Evolutionary conservation across 768 basidiomycete genomes (phyloP), one percentile per base, ranked within the genome.

Genomic region (Phlebiopsis gigantea): DNA sequence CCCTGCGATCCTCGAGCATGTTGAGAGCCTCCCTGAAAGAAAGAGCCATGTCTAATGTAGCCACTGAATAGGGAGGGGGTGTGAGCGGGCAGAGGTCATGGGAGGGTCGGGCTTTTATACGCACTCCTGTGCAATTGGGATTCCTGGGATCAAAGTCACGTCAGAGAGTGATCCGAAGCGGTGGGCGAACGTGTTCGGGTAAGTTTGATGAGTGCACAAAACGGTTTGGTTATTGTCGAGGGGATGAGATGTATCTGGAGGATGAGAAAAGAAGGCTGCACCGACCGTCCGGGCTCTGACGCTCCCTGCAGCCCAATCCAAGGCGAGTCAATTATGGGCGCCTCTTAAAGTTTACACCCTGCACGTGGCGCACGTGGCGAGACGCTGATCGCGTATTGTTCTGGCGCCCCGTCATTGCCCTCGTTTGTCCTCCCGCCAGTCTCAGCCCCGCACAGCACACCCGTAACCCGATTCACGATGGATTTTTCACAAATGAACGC

Each of bases 401-500:
- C 41, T 41, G 41, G 22, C 51, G 28, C 42, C 42, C 41, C 29
- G 42, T 46, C 42, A 41, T 30, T 42, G 25, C 26, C 43, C 17
- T 55, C 29, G 44, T 46, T 31, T 45, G 31, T 25, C 39, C 31
- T 53, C 47, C 57, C 34, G 2, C 2, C 52, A 53, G 29, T 42
- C 30, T 56, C 39, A 29, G 46, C 17, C 39, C 12, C 46, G 26
- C 53, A 48, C 60, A 43, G 54, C 54, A 47, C 30, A 58, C 68
- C 57, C n/a, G n/a, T n/a, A n/a, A 56, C 64, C 17, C 28, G 47
- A 48, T 48, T 31, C 50, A 51, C 19, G 50, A 95, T 96, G 94
- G 94, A 97, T 73, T 91, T 97, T 69, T 93, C 93, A 63, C 79
- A 81, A 61, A 85, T 98, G 75, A 96, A 88, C 72, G 69, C 83